A percentile compares a stretch with the other conserved stretches of the same genome.
These are phyloP conservation scores for Xerocomus minutiporus DNA, from an alignment of 1,284 basidiomycete genomes.

Conservation along the genomic window DNA sequence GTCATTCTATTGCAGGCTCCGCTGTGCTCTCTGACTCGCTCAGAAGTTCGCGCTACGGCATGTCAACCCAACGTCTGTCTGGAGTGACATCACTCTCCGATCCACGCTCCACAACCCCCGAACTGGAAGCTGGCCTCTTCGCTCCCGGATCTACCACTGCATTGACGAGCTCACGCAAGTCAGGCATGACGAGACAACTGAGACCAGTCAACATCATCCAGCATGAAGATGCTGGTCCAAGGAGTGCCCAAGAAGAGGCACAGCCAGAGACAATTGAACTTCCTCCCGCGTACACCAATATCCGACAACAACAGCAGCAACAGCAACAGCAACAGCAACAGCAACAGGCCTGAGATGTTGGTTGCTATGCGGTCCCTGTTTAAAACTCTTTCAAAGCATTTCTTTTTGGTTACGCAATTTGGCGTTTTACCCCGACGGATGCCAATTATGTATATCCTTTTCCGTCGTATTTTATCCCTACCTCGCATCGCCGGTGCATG, in stretches of 20 bases:
- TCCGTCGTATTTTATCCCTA: neutral
- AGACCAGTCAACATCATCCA: constrained; percentile 74
- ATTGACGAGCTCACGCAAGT: constrained; percentile 42
- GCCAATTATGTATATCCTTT: constrained; percentile 4
- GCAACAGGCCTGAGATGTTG: constrained; percentile 6
- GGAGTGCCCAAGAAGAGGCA: constrained; percentile 32
- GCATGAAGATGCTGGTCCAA: constrained; percentile 69
- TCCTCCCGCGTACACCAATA: constrained; percentile 73
- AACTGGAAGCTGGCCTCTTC: constrained; percentile 25
- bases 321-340: neutral
- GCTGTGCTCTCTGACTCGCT: constrained; percentile 19
- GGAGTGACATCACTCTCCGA: constrained; percentile 22
- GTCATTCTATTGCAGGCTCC: constrained; percentile 20
- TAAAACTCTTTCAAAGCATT: neutral
- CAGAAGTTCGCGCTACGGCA: constrained; percentile 10
- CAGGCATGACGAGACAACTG: constrained; percentile 40
- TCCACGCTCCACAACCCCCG: constrained; percentile 22
- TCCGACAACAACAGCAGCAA: constrained; percentile 27
- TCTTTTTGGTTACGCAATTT: neutral
- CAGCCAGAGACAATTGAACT: constrained; percentile 71
- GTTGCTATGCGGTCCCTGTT: neutral
- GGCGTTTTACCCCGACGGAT: constrained; percentile 4
- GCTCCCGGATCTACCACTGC: constrained; percentile 12
- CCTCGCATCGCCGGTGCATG: constrained; percentile 3
- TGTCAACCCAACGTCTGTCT: constrained; percentile 19